A percentile compares a stretch with the other conserved stretches of the same genome.
Conservation (phyloP, 495 filamentous ascomycete species). For the Tuber aestivum region DNA sequence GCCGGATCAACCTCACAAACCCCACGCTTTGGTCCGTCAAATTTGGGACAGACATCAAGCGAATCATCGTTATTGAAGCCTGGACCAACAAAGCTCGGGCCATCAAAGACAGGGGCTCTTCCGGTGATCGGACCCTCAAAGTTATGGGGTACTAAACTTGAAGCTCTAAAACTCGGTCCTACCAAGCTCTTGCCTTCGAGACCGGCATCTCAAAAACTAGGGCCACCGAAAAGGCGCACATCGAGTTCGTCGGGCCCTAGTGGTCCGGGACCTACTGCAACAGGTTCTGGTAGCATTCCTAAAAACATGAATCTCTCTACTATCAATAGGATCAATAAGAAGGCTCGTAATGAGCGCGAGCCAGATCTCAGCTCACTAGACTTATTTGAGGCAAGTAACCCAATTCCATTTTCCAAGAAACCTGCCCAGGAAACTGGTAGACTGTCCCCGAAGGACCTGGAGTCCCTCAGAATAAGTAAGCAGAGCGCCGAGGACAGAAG, state of each 20-base stretch:
- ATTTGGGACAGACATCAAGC: not conserved
- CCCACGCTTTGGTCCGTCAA: not conserved
- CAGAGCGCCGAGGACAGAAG: not conserved
- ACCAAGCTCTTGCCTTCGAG: not conserved
- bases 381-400: slow-evolving; percentile 41
- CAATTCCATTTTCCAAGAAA: not conserved
- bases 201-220: not conserved
- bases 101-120: not conserved
- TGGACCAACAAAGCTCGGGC: not conserved
- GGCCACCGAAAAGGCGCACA: not conserved
- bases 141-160: not conserved
- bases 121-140: not conserved
- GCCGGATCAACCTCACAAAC: not conserved
- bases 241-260: not conserved
- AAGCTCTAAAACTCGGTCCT: not conserved
- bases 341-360: slow-evolving; percentile 33
- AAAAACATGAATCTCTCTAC: not conserved
- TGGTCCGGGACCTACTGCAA: not conserved
- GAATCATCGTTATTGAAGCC: not conserved
- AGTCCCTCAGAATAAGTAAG: not conserved
- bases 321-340: slow-evolving; percentile 31
- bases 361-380: slow-evolving; percentile 44
- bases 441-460: not conserved
- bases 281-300: not conserved
- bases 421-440: not conserved